Evolutionary conservation across 768 basidiomycete genomes (phyloP), one percentile per base, ranked within the genome.

Genomic region (Lepiota brunneoincarnata): DNA sequence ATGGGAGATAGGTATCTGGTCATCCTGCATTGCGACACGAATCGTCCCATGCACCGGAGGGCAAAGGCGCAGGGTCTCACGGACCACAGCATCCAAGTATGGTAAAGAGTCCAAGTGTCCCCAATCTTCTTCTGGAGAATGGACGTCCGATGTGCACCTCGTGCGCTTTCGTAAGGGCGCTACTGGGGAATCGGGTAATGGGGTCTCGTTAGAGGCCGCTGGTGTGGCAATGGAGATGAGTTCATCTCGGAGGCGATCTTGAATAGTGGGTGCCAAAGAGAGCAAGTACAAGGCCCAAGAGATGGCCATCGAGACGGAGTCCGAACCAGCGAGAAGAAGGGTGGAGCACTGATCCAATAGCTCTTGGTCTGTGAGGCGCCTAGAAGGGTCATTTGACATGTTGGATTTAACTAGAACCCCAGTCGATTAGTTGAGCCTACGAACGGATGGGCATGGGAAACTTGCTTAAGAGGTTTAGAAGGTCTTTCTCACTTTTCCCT

Each of bases 311-410:
- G 81, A 72, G 26, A 81, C 79, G 2, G 82, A 76, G 60, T 86
- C 84, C 21, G 84, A 81, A 11, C 86, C 86, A 2, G 78, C 83
- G 38, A 84, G 79, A 52, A 87, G 72, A 65, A 87, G 80, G 26
- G 83, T 83, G n/a, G 79, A 77, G 59, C 84, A 79, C 64, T 85
- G 83, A 56, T 81, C 80, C 6, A 84, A 69, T n/a, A 86, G 68
- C 45, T 84, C 84, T 24, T 75, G 63, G 57, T 88, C 86, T n/a
- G 81, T 75, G 45, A 88, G 64, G 14, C 75, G 72, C 56, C 73
- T 71, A 5, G 72, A 68, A 3, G 72, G 59, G 51, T 78, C 74
- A 18, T 67, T 68, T 9, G 76, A 74, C 11, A 82, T 69, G 64
- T 86, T 86, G 12, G 83, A 78, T 65, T 81, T 79, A 58, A 87